Evolutionary conservation across 768 basidiomycete genomes (phyloP).

Genomic region (Crassisporium funariophilum): DNA sequence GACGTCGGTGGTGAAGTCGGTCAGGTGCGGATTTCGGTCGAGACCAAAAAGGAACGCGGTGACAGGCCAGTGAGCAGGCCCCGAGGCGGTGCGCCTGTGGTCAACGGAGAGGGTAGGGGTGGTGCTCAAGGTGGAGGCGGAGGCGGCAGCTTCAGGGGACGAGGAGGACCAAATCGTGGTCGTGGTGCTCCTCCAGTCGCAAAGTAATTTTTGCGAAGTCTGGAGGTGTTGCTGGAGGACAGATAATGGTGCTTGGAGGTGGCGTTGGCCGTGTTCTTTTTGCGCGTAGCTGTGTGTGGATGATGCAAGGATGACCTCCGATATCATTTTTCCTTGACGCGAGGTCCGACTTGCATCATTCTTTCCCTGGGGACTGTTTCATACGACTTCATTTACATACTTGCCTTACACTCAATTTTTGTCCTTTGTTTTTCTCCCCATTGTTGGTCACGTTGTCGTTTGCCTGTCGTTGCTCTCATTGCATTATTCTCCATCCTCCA

Average conservation of each 20-base stretch:
- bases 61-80: slow-evolving; percentile 72
- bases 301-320: too few species aligned
- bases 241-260: too few species aligned
- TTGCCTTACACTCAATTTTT: slow-evolving; percentile 5
- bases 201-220: slow-evolving; percentile 6
- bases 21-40: slow-evolving; percentile 67
- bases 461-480: slow-evolving; percentile 7
- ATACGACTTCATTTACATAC: slow-evolving; percentile 1
- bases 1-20: slow-evolving; percentile 60
- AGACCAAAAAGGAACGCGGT: slow-evolving; percentile 89
- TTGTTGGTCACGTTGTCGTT: slow-evolving; percentile 10
- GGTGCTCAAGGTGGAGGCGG: slow-evolving; percentile 24
- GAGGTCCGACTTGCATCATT: too few species aligned
- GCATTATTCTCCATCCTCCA: slow-evolving; percentile 5
- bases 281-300: too few species aligned
- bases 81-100: slow-evolving; percentile 60
- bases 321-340: too few species aligned
- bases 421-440: slow-evolving; percentile 1
- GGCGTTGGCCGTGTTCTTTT: not conserved
- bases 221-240: not conserved
- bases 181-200: slow-evolving; percentile 24
- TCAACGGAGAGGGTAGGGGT: slow-evolving; percentile 42
- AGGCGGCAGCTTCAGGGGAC: slow-evolving; percentile 30
- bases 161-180: slow-evolving; percentile 23
- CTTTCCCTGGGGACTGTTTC: too few species aligned